Conservation (phyloP, 2,329 filamentous ascomycete genomes). For the Ceratocystis papillata region DNA sequence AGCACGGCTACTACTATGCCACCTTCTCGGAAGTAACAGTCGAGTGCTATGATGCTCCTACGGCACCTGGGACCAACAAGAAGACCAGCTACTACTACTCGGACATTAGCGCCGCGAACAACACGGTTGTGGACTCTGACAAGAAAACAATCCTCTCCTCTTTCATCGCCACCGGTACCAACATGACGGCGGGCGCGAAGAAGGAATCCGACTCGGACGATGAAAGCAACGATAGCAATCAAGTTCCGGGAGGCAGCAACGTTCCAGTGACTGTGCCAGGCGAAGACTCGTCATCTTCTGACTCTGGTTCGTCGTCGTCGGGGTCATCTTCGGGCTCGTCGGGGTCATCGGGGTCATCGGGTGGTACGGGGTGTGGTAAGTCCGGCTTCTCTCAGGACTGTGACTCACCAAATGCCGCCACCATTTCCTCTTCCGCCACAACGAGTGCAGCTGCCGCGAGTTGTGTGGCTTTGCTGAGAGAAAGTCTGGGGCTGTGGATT, state of each 20-base stretch:
- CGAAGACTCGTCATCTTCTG: background rate
- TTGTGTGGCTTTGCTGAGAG: background rate
- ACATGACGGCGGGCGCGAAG: conserved; percentile 46
- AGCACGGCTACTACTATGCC: conserved; percentile 80
- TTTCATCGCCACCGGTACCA: conserved; percentile 66
- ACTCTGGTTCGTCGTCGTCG: conserved; percentile 4
- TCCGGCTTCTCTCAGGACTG: conserved; percentile 25
- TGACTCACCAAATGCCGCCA: background rate
- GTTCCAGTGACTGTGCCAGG: conserved; percentile 12
- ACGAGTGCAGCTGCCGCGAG: conserved; percentile 1
- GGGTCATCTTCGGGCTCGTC: background rate
- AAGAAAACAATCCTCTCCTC: conserved; percentile 67
- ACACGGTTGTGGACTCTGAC: conserved; percentile 64
- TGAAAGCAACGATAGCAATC: conserved; percentile 22
- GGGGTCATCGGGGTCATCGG: conserved; percentile 11
- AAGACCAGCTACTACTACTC: conserved; percentile 68
- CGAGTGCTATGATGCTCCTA: conserved; percentile 64
- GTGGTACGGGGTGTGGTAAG: conserved; percentile 20
- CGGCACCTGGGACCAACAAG: conserved; percentile 54
- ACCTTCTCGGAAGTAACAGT: conserved; percentile 67
- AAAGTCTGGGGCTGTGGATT: background rate
- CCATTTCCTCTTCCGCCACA: background rate
- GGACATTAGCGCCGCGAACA: conserved; percentile 54
- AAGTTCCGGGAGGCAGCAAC: conserved; percentile 25
- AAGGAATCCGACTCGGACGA: conserved; percentile 23